Base-by-base conservation (phyloP, 495 filamentous ascomycete species). In the Xylona heveae region DNA sequence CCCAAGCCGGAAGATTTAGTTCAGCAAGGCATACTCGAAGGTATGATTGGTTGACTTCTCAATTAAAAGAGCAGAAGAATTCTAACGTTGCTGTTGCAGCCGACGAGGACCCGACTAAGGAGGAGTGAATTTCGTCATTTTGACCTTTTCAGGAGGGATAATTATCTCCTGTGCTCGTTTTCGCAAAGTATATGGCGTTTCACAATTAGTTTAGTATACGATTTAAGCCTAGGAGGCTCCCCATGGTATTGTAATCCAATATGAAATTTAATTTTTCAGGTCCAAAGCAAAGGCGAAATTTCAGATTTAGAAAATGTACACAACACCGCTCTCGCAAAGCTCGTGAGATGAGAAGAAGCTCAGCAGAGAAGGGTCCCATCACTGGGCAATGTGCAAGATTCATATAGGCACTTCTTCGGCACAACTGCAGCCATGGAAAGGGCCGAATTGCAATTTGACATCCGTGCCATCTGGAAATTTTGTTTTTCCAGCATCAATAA, bases 361-460 rank as follows among this genome's bases (percentile, higher is more conserved):
- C n/a, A n/a, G n/a, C n/a, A n/a, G n/a, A n/a, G n/a, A n/a, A n/a
- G n/a, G n/a, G n/a, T n/a, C n/a, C n/a, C n/a, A n/a, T n/a, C n/a
- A n/a, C n/a, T n/a, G n/a, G n/a, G n/a, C n/a, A n/a, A 21, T 34
- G 38, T 25, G 31, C 14, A 6, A 33, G 36, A 25, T 59, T 30
- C 28, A 63, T 74, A 50, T 74, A 50, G 72, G 69, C 69, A 74
- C 69, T 62, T 71, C 68, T 73, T 84, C 78, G 83, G 83, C 83
- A 80, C 83, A 84, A 80, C 71, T 60, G 56, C 69, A 81, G 78
- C 67, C 78, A 93, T 77, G 52, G 58, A 38, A 62, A 57, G 44
- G 62, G 61, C 73, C 63, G 68, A 62, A 75, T 79, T 81, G 83
- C 70, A 93, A 91, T 90, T 91, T 93, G 83, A 91, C 83, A 93